Percentiles rank a stretch among this genome's conserved stretches.
phyloP scores from a whole-genome alignment of 1,139 yeast species.

The Saccharomycopsis phalli region DNA sequence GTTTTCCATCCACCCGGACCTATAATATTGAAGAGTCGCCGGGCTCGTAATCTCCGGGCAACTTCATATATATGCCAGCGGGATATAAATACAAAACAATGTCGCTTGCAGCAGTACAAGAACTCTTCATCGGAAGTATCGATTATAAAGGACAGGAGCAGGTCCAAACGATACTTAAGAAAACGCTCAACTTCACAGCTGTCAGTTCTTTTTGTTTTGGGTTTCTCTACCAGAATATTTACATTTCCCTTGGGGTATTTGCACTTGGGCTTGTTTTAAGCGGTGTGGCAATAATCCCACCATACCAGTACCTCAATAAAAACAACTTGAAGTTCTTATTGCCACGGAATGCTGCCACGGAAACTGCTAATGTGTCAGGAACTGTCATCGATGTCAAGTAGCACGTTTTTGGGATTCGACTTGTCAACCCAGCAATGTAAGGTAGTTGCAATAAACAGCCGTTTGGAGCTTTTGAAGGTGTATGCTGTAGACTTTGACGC shows the following conservation, averaged over 20 bases:
- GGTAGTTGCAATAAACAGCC: conserved; percentile 53
- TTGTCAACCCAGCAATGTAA: conserved; percentile 86
- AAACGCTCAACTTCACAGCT: conserved; percentile 8
- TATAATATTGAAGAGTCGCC: no score
- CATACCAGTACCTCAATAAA: conserved; percentile 43
- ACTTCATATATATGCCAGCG: no score
- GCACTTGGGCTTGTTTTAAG: conserved; percentile 30
- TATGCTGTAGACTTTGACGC: conserved; percentile 66
- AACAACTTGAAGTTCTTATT: conserved; percentile 38
- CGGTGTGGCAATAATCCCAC: conserved; percentile 38
- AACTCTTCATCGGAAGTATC: conserved; percentile 15
- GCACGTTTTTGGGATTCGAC: conserved; percentile 65
- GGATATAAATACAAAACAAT: no score
- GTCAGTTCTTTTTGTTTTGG: conserved; percentile 39
- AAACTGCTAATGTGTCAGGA: conserved; percentile 3
- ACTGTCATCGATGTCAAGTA: conserved; percentile 10
- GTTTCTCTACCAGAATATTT: conserved; percentile 34
- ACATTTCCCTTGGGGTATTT: conserved; percentile 31
- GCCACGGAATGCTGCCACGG: conserved; percentile 14
- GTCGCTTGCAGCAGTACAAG: conserved; percentile 6
- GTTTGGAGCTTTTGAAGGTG: conserved; percentile 44
- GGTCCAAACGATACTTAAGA: neutral
- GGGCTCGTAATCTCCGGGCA: no score
- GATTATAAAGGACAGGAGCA: conserved; percentile 18
- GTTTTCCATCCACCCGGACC: no score